Base-by-base conservation (phyloP, 306 rosid species). In the Heteromeles arbutifolia region DNA sequence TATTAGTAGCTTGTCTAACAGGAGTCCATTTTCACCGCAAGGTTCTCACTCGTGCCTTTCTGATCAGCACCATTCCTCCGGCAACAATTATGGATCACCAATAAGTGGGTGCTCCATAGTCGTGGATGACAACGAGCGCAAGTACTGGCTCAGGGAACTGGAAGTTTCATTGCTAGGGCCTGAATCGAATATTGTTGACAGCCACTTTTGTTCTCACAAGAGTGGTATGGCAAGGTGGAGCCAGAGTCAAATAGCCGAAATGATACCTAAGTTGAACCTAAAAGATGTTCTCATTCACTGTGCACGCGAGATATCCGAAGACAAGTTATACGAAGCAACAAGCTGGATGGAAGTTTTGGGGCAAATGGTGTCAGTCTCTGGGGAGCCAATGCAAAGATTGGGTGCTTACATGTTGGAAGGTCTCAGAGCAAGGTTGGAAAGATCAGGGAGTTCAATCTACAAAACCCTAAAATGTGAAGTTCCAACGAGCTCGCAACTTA, bases 381-480 rank as follows among this genome's bases (percentile, higher is more conserved):
- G 99, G 37, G 87, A 85, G 18, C 99, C 98, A 45, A 75, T 82
- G 11, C 91, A 92, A 73, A 85, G 99, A 69, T 31, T 96, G 84
- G 97, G 98, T 64, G 98, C 99, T 79, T 96, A 96, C 88, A 41
- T 90, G 93, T 84, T 96, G 87, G 99, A 96, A 83, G 99, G 99
- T 75, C 88, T 96, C 18, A 83, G 88, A 84, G 99, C 99, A 34
- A 89, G 87, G 86, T 41, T 89, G 83, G 97, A 88, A 69, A 84
- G 87, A 69, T 92, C 99, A 8, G 99, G 99, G 65, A 92, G 92
- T 75, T 14, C 56, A 62, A 92, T 96, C 85, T 96, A 92, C 90
- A 92, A 83, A 59, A 56, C 91, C 54, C 77, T 95, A 58, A 89
- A 83, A 74, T 96, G 99, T 29, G 87, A 86, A 41, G 88, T 89